A percentile compares a stretch with the other conserved stretches of the same genome.
phyloP scores from a whole-genome alignment of 192 early-diverging fungal species.

The Lobosporangium transversale region DNA sequence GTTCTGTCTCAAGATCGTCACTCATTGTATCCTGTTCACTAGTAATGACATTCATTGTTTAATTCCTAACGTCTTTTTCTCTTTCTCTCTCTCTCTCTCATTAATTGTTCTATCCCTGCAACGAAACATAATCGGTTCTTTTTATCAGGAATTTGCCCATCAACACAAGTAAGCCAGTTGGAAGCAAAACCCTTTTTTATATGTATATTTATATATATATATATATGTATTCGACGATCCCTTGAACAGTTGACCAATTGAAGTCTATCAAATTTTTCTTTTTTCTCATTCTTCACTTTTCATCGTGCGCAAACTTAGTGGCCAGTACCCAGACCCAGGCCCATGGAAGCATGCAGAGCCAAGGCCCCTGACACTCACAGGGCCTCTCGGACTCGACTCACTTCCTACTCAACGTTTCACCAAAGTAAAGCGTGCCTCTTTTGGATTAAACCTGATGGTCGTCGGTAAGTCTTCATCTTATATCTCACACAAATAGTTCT shows the following conservation, averaged over 20 bases:
- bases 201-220: background rate
- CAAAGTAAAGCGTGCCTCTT: conserved; percentile 74
- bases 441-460: conserved; percentile 95
- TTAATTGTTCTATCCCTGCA: too few relatives aligned
- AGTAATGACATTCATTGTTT: too few relatives aligned
- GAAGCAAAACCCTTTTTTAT: background rate
- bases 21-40: too few relatives aligned
- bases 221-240: background rate
- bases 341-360: conserved; percentile 86
- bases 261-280: background rate
- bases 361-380: conserved; percentile 58
- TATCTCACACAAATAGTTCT: background rate
- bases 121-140: too few relatives aligned
- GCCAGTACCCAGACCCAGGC: conserved; percentile 78
- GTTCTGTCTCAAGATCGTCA: too few relatives aligned
- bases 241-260: background rate
- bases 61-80: too few relatives aligned
- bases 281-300: conserved; percentile 10
- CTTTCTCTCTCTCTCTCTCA: too few relatives aligned
- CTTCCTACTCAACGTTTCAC: conserved; percentile 75
- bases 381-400: conserved; percentile 75
- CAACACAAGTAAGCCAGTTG: conserved; percentile 60
- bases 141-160: conserved; percentile 62
- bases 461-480: conserved; percentile 69
- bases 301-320: conserved; percentile 41